Evolutionary conservation across 129 eudicot genomes (phyloP).

Genomic region (sunflower (Helianthus annuus)): DNA sequence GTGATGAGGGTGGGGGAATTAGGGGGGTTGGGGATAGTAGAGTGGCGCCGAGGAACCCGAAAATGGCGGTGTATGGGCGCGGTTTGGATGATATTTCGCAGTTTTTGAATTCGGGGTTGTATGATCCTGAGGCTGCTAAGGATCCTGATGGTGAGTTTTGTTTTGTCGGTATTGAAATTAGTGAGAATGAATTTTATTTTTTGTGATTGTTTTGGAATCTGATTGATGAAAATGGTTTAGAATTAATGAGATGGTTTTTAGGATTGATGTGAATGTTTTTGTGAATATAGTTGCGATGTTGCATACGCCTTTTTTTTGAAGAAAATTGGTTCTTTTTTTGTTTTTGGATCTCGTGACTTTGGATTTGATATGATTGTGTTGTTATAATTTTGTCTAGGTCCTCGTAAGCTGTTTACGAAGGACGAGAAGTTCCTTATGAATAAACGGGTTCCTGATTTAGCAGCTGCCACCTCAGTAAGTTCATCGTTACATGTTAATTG

Average conservation of each 20-base stretch:
- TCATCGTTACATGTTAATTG: constrained; percentile 7
- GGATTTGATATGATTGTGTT: background rate
- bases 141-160: constrained; percentile 54
- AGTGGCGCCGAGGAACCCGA: constrained; percentile 73
- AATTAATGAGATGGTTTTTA: background rate
- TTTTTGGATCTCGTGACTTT: background rate
- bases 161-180: background rate
- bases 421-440: constrained; percentile 84
- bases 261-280: background rate
- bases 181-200: background rate
- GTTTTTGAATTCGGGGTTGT: constrained; percentile 57
- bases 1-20: constrained; percentile 16
- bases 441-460: constrained; percentile 77
- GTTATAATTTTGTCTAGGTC: constrained; percentile 48
- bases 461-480: constrained; percentile 89
- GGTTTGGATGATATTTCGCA: constrained; percentile 76
- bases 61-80: constrained; percentile 80
- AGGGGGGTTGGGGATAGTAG: constrained; percentile 32
- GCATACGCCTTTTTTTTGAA: background rate
- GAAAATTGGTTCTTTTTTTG: background rate
- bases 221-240: background rate
- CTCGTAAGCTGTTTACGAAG: constrained; percentile 77
- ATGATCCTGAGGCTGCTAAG: constrained; percentile 61
- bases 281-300: background rate
- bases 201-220: too few relatives aligned